Percentiles rank a stretch among this genome's conserved stretches.
Evolutionary conservation across 2,329 filamentous ascomycete species (phyloP).

Genomic region (Arachnopeziza araneosa): DNA sequence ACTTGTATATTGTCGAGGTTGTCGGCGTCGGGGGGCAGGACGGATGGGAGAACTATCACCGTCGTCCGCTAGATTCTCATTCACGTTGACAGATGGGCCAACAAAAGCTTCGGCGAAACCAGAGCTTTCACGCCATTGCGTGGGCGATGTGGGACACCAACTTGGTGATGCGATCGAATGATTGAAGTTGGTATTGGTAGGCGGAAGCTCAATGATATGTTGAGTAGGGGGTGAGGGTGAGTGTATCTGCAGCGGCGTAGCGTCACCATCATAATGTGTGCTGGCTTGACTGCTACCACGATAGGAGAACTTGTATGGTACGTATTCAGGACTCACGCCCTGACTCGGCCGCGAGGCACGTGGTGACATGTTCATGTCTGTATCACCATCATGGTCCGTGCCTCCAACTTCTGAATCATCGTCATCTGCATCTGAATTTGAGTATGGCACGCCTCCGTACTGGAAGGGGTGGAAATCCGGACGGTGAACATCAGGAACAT

Average conservation of each 20-base stretch:
- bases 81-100: slow-evolving; percentile 18
- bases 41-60: slow-evolving; percentile 25
- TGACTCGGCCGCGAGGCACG: slow-evolving; percentile 11
- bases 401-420: slow-evolving; percentile 18
- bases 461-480: background rate
- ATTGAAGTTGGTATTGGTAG: background rate
- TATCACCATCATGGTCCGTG: slow-evolving; percentile 31
- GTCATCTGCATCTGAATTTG: slow-evolving; percentile 16
- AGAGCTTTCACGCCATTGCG: slow-evolving; percentile 11
- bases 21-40: slow-evolving; percentile 18
- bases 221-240: background rate
- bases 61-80: slow-evolving; percentile 23
- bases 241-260: background rate
- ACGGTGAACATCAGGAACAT: background rate
- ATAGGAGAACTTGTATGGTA: slow-evolving; percentile 4
- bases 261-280: background rate
- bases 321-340: slow-evolving; percentile 6
- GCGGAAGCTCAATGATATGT: background rate
- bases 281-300: background rate
- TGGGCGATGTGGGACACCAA: background rate
- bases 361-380: slow-evolving; percentile 31
- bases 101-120: background rate
- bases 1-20: slow-evolving; percentile 12
- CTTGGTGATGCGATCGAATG: background rate
- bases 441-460: background rate